A percentile compares a stretch with the other conserved stretches of the same genome.
These are phyloP conservation scores for Tylopilus sp. DNA, from an alignment of 768 basidiomycete genomes.

Conservation along the genomic window DNA sequence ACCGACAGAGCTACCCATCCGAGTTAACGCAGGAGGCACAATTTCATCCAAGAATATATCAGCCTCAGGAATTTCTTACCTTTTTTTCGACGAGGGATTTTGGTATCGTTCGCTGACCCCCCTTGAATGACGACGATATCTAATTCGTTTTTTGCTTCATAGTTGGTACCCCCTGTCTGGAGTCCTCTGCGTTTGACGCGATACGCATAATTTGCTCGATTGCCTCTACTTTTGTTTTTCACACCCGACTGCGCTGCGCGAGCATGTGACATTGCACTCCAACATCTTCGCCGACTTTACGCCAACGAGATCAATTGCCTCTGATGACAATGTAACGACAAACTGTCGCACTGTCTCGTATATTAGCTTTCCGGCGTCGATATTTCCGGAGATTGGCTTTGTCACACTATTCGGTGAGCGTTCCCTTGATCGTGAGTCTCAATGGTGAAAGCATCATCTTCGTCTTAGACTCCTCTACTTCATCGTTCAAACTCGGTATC, in stretches of 20 bases:
- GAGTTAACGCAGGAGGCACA: not conserved
- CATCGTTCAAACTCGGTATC: not conserved
- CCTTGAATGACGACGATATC: not conserved
- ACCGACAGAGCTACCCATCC: not conserved
- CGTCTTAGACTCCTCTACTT: not conserved
- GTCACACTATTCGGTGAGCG: not conserved
- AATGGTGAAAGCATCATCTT: not conserved
- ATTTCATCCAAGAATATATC: not conserved
- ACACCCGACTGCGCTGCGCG: not conserved
- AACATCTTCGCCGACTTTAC: not conserved
- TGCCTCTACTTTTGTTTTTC: not conserved
- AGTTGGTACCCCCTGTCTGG: not conserved
- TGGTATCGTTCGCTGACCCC: not conserved
- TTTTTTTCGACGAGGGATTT: not conserved
- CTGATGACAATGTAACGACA: slow-evolving; percentile 1
- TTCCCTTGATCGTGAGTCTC: not conserved
- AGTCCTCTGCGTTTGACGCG: not conserved
- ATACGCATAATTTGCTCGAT: not conserved
- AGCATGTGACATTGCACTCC: not conserved
- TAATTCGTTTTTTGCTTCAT: not conserved
- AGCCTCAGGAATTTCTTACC: not conserved
- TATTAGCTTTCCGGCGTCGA: not conserved
- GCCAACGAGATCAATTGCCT: not conserved
- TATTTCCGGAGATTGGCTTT: not conserved
- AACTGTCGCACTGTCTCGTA: not conserved